phyloP scores from a whole-genome alignment of 2,329 filamentous ascomycete genomes.

The Hypomyces rosellus region DNA sequence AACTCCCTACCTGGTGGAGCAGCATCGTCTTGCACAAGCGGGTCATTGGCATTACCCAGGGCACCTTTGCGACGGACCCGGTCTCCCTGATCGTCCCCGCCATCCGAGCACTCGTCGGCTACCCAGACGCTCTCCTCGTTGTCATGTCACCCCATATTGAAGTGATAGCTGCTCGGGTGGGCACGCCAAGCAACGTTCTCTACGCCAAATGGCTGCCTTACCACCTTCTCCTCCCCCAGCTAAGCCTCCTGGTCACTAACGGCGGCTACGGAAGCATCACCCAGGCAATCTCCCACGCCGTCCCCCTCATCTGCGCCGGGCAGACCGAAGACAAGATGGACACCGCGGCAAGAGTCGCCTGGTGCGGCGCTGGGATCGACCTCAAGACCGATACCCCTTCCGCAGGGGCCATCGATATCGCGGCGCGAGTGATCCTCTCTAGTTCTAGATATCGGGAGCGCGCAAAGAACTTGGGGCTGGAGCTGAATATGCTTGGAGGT shows the following conservation, averaged over 20 bases:
- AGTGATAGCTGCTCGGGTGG: constrained; percentile 19
- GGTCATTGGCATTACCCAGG: constrained; percentile 33
- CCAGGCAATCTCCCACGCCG: constrained; percentile 28
- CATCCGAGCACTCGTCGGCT: constrained; percentile 25
- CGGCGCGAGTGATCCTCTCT: constrained; percentile 20
- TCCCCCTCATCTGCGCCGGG: constrained; percentile 30
- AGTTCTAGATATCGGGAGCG: constrained; percentile 17
- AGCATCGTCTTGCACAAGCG: constrained; percentile 20
- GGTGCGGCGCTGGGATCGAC: constrained; percentile 29
- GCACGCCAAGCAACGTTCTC: constrained; percentile 21
- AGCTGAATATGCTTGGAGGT: constrained; percentile 24
- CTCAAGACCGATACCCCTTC: constrained; percentile 29
- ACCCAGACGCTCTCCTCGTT: constrained; percentile 24
- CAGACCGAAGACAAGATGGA: constrained; percentile 33
- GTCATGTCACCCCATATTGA: constrained; percentile 26
- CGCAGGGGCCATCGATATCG: constrained; percentile 18
- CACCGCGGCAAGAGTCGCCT: constrained; percentile 26
- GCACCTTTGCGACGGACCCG: constrained; percentile 31
- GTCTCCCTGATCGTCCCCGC: constrained; percentile 31
- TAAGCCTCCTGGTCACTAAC: constrained; percentile 30
- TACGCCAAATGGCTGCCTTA: constrained; percentile 32
- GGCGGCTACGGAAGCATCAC: constrained; percentile 33
- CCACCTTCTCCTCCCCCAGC: constrained; percentile 27
- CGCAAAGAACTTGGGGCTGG: constrained; percentile 19
- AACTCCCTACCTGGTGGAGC: constrained; percentile 28